Evolutionary conservation across 192 early-diverging fungal species (phyloP).

Genomic region (Oehlia diaphana): DNA sequence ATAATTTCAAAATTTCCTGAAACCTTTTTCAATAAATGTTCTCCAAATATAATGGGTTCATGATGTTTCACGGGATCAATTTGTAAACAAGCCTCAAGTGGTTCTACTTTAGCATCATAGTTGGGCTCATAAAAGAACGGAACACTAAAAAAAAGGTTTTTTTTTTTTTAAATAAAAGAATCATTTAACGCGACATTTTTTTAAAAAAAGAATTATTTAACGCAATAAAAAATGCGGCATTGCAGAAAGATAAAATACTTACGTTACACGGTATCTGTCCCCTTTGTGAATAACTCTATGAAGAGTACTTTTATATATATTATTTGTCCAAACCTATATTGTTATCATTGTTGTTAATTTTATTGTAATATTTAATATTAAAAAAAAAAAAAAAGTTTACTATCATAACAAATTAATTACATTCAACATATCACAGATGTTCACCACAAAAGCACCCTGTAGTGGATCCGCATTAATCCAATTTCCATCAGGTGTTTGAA

Average conservation of each 20-base stretch:
- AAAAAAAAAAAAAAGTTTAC: too few species aligned
- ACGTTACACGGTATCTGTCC: slow-evolving; percentile 39
- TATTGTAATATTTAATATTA: too few species aligned
- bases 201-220: background rate
- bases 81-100: slow-evolving; percentile 35
- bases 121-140: slow-evolving; percentile 57
- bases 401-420: background rate
- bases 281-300: slow-evolving; percentile 54
- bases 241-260: background rate
- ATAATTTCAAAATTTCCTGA: background rate
- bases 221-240: too few species aligned
- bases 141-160: slow-evolving; percentile 24
- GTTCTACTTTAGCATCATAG: slow-evolving; percentile 50
- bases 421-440: slow-evolving; percentile 59
- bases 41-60: slow-evolving; percentile 46
- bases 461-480: slow-evolving; percentile 55
- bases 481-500: slow-evolving; percentile 38
- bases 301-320: slow-evolving; percentile 44
- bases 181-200: too few species aligned
- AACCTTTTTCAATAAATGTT: slow-evolving; percentile 48
- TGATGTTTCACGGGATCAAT: slow-evolving; percentile 26
- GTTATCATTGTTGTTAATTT: background rate
- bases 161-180: background rate
- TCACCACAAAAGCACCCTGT: slow-evolving; percentile 52
- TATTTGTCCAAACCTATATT: slow-evolving; percentile 52